Percentiles rank a stretch among this genome's conserved stretches.
Conservation (phyloP, 2,329 filamentous ascomycete species). For the Diaporthe sp. region DNA sequence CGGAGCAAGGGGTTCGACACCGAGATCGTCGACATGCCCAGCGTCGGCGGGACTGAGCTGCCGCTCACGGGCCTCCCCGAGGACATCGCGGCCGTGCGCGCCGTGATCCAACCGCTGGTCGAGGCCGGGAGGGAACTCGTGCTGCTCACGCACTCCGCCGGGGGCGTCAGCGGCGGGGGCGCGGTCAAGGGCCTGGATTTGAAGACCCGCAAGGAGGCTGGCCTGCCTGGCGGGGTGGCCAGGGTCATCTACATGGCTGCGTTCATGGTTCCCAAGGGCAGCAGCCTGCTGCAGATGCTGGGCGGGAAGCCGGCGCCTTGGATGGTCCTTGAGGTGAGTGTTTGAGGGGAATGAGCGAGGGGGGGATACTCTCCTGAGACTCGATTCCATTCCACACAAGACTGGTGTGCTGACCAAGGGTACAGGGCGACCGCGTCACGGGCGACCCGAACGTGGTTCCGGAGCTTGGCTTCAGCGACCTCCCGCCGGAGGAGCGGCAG, state of each 20-base stretch:
- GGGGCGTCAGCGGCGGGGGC: slow-evolving; percentile 56
- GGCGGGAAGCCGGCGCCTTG: slow-evolving; percentile 41
- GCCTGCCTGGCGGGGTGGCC: slow-evolving; percentile 55
- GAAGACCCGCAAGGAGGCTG: slow-evolving; percentile 49
- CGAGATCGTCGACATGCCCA: slow-evolving; percentile 31
- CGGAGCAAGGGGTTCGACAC: neutral
- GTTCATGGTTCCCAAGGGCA: slow-evolving; percentile 50
- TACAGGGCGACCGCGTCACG: slow-evolving; percentile 41
- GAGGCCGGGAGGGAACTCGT: slow-evolving; percentile 57
- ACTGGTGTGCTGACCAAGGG: neutral
- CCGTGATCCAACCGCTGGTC: slow-evolving; percentile 45
- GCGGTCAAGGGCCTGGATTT: slow-evolving; percentile 54
- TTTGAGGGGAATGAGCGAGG: no score
- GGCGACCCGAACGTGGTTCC: slow-evolving; percentile 34
- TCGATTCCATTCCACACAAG: neutral
- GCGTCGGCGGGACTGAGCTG: slow-evolving; percentile 19
- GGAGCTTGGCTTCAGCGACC: slow-evolving; percentile 40
- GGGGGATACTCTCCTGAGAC: neutral
- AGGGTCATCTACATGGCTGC: slow-evolving; percentile 53
- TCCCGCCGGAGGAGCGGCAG: slow-evolving; percentile 27
- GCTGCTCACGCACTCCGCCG: slow-evolving; percentile 59
- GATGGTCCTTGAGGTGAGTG: slow-evolving; percentile 41
- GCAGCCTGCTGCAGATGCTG: slow-evolving; percentile 40
- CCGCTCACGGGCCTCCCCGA: slow-evolving; percentile 35
- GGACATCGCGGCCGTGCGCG: slow-evolving; percentile 33